Percentiles rank a stretch among this genome's conserved stretches.
Evolutionary conservation across 148 eudicot species (phyloP).

Genomic region (Persicaria tinctoria): DNA sequence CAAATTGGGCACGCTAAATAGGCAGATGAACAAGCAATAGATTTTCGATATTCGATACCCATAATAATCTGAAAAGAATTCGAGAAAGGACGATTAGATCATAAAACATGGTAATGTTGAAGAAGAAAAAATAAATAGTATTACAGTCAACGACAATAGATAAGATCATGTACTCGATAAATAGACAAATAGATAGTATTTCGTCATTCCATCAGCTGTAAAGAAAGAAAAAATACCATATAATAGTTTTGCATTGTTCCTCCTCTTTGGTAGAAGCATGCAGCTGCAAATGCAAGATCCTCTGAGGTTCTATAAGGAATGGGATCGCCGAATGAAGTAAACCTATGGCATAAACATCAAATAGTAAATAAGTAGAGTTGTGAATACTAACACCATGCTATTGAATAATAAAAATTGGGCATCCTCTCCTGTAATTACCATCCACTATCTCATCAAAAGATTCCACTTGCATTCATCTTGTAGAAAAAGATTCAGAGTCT

Average conservation of each 20-base stretch:
- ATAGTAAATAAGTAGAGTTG: not conserved
- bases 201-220: too few relatives aligned
- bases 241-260: slow-evolving; percentile 97
- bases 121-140: slow-evolving; percentile 8
- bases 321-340: slow-evolving; percentile 55
- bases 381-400: not conserved
- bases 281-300: slow-evolving; percentile 90
- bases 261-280: slow-evolving; percentile 87
- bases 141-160: not conserved
- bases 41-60: not conserved
- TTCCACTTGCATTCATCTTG: too few relatives aligned
- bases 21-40: slow-evolving; percentile 8
- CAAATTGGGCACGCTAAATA: slow-evolving; percentile 95
- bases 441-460: slow-evolving; percentile 43
- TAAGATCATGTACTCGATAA: too few relatives aligned
- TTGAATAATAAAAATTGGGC: not conserved
- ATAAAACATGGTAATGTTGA: slow-evolving; percentile 66
- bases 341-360: slow-evolving; percentile 32
- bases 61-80: not conserved
- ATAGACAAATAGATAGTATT: too few relatives aligned
- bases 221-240: slow-evolving; percentile 40
- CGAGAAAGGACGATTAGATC: not conserved
- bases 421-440: slow-evolving; percentile 31
- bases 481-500: too few relatives aligned
- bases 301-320: slow-evolving; percentile 81